These are phyloP conservation scores for Annona squamosa DNA, from an alignment of 164 flowering plant genomes.

Conservation along the genomic window DNA sequence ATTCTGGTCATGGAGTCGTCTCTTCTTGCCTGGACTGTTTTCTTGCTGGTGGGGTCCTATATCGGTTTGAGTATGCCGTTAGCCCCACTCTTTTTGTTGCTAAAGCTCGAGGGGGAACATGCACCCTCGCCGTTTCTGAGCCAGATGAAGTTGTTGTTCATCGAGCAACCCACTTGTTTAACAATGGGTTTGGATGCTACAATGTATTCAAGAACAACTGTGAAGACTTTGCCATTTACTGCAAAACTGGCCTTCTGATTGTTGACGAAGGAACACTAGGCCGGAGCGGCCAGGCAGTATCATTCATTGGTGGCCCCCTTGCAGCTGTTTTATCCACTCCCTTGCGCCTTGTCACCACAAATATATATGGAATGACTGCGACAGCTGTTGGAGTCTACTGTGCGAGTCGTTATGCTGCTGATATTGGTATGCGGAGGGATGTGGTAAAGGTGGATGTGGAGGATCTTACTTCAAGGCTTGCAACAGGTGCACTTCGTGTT, in stretches of 20 bases:
- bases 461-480: conserved; percentile 25
- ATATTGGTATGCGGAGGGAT: conserved; percentile 30
- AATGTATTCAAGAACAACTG: conserved; percentile 38
- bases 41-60: conserved; percentile 30
- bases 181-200: conserved; percentile 39
- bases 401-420: conserved; percentile 30
- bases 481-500: conserved; percentile 15
- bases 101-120: conserved; percentile 38
- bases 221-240: conserved; percentile 41
- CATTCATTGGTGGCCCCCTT: conserved; percentile 26
- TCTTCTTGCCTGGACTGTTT: conserved; percentile 40
- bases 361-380: conserved; percentile 25
- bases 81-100: conserved; percentile 27
- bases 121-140: conserved; percentile 38
- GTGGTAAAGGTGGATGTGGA: conserved; percentile 32
- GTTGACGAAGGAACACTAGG: conserved; percentile 21
- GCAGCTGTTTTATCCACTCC: conserved; percentile 29
- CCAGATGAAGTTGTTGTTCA: conserved; percentile 25
- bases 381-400: conserved; percentile 27
- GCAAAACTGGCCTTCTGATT: conserved; percentile 36
- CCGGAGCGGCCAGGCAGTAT: conserved; percentile 36
- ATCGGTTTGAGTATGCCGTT: conserved; percentile 36
- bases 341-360: conserved; percentile 22
- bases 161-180: conserved; percentile 30
- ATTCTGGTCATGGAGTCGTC: conserved; percentile 37